phyloP scores from a whole-genome alignment of 306 rosid genomes.

The Casuarina equisetifolia region DNA sequence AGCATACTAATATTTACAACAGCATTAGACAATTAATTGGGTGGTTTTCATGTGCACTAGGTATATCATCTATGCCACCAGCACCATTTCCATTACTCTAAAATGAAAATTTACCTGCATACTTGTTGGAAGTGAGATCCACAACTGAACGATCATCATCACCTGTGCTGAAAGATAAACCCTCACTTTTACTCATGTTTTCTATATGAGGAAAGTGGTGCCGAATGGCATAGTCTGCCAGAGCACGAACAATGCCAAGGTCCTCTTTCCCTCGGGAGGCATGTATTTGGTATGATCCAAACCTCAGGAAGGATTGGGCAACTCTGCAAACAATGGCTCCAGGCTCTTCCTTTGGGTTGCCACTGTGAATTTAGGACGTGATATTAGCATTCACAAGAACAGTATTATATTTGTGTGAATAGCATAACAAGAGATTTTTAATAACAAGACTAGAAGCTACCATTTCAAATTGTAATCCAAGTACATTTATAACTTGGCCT shows the following conservation, averaged over 20 bases:
- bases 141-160: conserved; percentile 71
- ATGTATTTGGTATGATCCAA: conserved; percentile 95
- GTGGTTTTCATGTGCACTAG: not conserved
- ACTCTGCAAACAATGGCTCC: conserved; percentile 96
- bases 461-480: conserved; percentile 5
- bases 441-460: conserved; percentile 13
- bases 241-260: conserved; percentile 63
- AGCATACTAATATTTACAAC: not conserved
- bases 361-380: conserved; percentile 47
- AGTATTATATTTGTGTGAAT: not conserved
- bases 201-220: conserved; percentile 91
- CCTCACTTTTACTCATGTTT: conserved; percentile 80
- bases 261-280: conserved; percentile 82
- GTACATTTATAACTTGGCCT: not conserved
- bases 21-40: not conserved
- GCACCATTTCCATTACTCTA: conserved; percentile 6
- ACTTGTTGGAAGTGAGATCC: conserved; percentile 95
- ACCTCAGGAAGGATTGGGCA: conserved; percentile 86
- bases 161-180: conserved; percentile 83
- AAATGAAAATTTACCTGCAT: conserved; percentile 68
- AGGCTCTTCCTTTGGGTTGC: conserved; percentile 92
- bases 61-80: not conserved
- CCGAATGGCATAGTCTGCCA: conserved; percentile 86
- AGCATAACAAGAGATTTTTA: not conserved
- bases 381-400: not conserved